Evolutionary conservation across 2,329 filamentous ascomycete species (phyloP), one percentile per base, ranked within the genome.

Genomic region (Colletotrichum higginsianum): DNA sequence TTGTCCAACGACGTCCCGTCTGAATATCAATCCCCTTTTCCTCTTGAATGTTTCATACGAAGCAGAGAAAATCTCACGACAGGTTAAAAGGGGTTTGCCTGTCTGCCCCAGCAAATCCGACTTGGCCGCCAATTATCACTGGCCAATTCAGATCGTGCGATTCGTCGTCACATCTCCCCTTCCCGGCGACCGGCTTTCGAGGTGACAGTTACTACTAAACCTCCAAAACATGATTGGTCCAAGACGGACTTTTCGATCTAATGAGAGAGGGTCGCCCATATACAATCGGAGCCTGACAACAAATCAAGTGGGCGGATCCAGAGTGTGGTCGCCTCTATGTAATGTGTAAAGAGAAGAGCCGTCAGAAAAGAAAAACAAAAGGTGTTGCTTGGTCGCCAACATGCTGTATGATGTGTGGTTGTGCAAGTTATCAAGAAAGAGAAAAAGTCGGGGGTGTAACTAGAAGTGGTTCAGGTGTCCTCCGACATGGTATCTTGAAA

Each of bases 401-500:
- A 71, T 71, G 65, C 68, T 60, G 58, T 47, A 68, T 71, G 52
- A 40, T 57, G 58, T 55, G 58, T 47, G 52, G 30, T 35, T 40
- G 53, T 50, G 61, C 23, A 71, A 68, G 58, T 63, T 58, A 65
- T 63, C 46, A 21, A 71, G 60, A 70, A 69, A 71, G 46, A 71
- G 57, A 47, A 62, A 71, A 71, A 46, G 68, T 47, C 65, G 40
- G 46, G 52, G 47, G 65, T 53, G 65, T 58, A 62, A 58, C 65
- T 58, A 26, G 63, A 67, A 61, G 58, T 38, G 26, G 65, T 42
- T 66, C 53, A 60, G 58, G 60, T 40, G 35, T 66, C 57, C 52
- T 62, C 68, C 46, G 65, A 63, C 58, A 65, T 71, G 68, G 68
- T 71, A 71, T 71, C 68, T 71, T 71, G 65, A 71, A 71, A 71